phyloP scores from a whole-genome alignment of 768 basidiomycete species.

The Mycena kentingensis region DNA sequence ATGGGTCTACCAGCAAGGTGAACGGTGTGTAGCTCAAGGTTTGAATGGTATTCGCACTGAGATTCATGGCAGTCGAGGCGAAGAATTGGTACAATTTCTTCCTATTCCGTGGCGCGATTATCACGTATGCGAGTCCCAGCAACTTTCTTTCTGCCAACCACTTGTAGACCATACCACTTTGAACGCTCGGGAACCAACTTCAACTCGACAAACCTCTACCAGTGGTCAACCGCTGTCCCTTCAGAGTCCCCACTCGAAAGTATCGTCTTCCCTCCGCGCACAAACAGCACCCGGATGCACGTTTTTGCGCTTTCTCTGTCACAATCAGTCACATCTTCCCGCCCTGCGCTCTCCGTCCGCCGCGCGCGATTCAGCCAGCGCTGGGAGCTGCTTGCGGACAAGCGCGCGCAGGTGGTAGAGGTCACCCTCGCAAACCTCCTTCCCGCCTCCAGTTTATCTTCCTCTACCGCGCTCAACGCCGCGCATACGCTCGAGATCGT shows the following conservation, averaged over 20 bases:
- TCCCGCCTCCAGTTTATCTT: constrained; percentile 30
- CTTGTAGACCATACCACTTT: constrained; percentile 49
- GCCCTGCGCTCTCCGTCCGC: constrained; percentile 41
- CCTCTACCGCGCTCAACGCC: constrained; percentile 35
- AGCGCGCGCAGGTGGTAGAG: constrained; percentile 49
- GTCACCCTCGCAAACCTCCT: constrained; percentile 55
- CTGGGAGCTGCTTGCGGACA: constrained; percentile 42
- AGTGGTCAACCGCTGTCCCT: constrained; percentile 45
- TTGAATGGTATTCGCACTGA: neutral
- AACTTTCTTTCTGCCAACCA: neutral
- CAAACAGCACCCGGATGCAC: constrained; percentile 40
- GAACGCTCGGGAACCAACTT: constrained; percentile 38
- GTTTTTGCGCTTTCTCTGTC: constrained; percentile 49
- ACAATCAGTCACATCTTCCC: constrained; percentile 26
- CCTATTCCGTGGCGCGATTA: constrained; percentile 45
- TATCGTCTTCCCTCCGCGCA: constrained; percentile 44
- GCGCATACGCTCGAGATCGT: constrained; percentile 38
- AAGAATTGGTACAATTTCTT: constrained; percentile 49
- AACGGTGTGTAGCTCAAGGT: constrained; percentile 41
- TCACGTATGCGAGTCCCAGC: constrained; percentile 35
- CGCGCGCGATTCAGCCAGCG: constrained; percentile 46
- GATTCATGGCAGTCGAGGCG: constrained; percentile 40
- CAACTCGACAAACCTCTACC: constrained; percentile 46
- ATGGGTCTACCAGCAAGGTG: constrained; percentile 36
- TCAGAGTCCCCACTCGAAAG: constrained; percentile 43